These are phyloP conservation scores for Apiotrichum brassicae DNA, from an alignment of 1,284 basidiomycete genomes.

Conservation along the genomic window DNA sequence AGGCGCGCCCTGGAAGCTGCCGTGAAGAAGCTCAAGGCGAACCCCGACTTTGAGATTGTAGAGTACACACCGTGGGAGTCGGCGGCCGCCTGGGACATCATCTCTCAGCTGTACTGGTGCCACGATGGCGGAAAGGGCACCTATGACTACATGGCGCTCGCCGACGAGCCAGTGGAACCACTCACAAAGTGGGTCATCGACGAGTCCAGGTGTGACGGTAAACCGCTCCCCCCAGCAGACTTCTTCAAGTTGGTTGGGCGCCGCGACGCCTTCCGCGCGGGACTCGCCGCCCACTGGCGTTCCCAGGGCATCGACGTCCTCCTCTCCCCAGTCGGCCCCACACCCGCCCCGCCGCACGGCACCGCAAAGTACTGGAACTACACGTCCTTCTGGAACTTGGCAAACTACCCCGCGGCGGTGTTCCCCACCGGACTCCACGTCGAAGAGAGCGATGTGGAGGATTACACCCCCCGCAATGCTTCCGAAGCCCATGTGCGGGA, in stretches of 20 bases:
- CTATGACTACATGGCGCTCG: constrained; percentile 13
- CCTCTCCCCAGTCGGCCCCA: constrained; percentile 34
- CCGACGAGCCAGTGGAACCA: constrained; percentile 33
- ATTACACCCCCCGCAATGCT: constrained; percentile 52
- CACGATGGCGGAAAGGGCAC: constrained; percentile 33
- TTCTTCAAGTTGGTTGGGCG: constrained; percentile 24
- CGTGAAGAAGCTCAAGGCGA: constrained; percentile 23
- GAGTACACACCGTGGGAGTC: constrained; percentile 21
- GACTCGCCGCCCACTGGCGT: constrained; percentile 26
- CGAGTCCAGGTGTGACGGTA: constrained; percentile 9
- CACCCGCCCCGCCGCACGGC: constrained; percentile 35
- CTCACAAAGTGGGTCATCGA: constrained; percentile 36
- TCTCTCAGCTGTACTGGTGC: constrained; percentile 35
- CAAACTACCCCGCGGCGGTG: constrained; percentile 61
- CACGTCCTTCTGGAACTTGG: constrained; percentile 60
- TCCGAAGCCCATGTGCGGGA: constrained; percentile 28
- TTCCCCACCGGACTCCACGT: constrained; percentile 60
- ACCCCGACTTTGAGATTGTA: constrained; percentile 28
- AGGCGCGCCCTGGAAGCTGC: constrained; percentile 37
- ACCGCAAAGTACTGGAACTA: constrained; percentile 49
- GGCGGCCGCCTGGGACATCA: constrained; percentile 29
- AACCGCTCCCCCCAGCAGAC: constrained; percentile 23
- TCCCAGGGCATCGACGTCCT: constrained; percentile 34
- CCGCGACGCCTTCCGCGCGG: constrained; percentile 31
- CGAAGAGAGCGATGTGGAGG: constrained; percentile 47